Percentiles rank a stretch among this genome's conserved stretches.
phyloP scores from a whole-genome alignment of 1,139 yeast genomes.

The Magnusiomyces fungicola region DNA sequence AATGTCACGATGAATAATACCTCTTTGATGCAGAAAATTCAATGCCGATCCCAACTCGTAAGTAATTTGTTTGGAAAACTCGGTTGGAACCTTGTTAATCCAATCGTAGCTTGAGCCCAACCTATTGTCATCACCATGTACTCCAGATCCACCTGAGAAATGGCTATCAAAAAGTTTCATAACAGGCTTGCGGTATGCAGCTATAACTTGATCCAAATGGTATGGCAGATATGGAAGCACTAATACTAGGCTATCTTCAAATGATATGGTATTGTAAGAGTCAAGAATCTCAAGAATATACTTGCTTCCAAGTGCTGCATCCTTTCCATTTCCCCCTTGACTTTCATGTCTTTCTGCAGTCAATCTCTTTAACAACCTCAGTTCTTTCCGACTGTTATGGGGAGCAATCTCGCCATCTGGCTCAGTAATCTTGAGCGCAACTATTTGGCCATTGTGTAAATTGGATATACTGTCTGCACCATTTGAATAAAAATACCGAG shows the following conservation, averaged over 20 bases:
- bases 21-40: constrained; percentile 43
- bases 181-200: constrained; percentile 29
- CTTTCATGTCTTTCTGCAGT: constrained; percentile 3
- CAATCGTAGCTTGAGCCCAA: constrained; percentile 11
- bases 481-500: constrained; percentile 7
- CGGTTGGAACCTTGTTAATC: constrained; percentile 27
- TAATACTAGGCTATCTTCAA: constrained; percentile 36
- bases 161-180: not conserved
- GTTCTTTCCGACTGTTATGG: constrained; percentile 40
- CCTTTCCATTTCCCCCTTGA: not conserved
- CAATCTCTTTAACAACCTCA: constrained; percentile 31
- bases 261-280: constrained; percentile 20
- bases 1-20: constrained; percentile 81
- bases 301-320: not conserved
- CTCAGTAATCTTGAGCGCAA: constrained; percentile 41
- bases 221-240: constrained; percentile 37
- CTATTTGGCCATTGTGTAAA: constrained; percentile 15
- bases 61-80: constrained; percentile 32
- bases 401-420: constrained; percentile 46
- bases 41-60: constrained; percentile 45
- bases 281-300: constrained; percentile 29
- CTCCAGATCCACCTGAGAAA: not conserved
- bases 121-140: not conserved
- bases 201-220: constrained; percentile 34
- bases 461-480: not conserved